Percentiles rank a stretch among this genome's conserved stretches.
Evolutionary conservation across 2,329 filamentous ascomycete genomes (phyloP).

Genomic region (Trichoderma sp.): DNA sequence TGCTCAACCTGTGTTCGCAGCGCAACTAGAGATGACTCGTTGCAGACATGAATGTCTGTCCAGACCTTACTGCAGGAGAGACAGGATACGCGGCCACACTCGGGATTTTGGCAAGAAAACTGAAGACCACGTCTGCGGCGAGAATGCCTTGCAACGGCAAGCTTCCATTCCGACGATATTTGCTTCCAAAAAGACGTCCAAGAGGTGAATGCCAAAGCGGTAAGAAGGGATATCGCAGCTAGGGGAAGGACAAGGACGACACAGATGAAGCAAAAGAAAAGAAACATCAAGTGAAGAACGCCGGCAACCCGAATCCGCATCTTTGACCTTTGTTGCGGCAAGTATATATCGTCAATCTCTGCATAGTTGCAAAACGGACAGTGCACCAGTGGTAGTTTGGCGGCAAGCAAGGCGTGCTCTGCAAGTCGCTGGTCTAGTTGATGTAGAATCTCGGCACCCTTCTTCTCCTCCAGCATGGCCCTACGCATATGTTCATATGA

Average conservation of each 20-base stretch:
- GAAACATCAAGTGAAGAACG: conserved; percentile 47
- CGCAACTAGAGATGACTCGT: conserved; percentile 77
- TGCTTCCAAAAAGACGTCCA: conserved; percentile 42
- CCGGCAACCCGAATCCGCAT: conserved; percentile 56
- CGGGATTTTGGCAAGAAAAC: conserved; percentile 71
- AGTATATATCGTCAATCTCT: conserved; percentile 76
- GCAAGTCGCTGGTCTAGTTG: conserved; percentile 78
- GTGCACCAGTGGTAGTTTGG: conserved; percentile 70
- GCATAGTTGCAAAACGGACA: conserved; percentile 93
- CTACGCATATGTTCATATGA: conserved; percentile 65
- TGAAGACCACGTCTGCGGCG: conserved; percentile 69
- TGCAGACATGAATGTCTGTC: conserved; percentile 86
- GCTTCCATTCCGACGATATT: conserved; percentile 48
- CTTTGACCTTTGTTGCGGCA: conserved; percentile 52
- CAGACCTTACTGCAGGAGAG: conserved; percentile 78
- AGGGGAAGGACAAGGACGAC: conserved; percentile 56
- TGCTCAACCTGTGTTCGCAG: conserved; percentile 88
- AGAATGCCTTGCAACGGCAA: conserved; percentile 64
- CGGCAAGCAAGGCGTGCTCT: conserved; percentile 71
- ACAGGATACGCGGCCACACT: conserved; percentile 71
- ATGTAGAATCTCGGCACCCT: conserved; percentile 67
- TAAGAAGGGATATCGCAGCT: conserved; percentile 45
- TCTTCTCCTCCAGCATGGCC: conserved; percentile 67
- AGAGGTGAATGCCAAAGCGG: conserved; percentile 44
- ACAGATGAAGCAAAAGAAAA: conserved; percentile 51